Base-by-base conservation (phyloP, 176 grass and related monocot genomes). In the Oryza meyeriana region DNA sequence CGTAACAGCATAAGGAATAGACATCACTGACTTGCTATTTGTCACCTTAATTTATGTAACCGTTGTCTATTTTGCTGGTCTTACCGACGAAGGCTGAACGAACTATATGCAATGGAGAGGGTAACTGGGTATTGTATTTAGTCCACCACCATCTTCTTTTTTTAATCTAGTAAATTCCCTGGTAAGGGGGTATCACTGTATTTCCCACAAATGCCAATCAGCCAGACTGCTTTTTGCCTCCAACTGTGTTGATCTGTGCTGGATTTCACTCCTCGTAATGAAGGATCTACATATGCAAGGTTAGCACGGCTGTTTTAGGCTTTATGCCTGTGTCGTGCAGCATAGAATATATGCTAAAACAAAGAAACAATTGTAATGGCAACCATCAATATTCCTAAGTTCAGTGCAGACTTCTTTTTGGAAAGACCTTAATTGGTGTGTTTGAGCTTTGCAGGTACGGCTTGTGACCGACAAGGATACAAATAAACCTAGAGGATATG, bases 291-390 rank as follows among this genome's bases (percentile, higher is more conserved):
- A 81, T 79, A 71, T 90, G 61, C 64, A 94, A 97, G 94, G 94
- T 92, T 94, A 97, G 94, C 94, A 92, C 92, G 91, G 88, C 94
- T 94, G 87, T 91, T 97, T 88, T 92, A 92, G 94, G 92, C 92
- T 77, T 91, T 45, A 76, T 92, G 94, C 90, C 92, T 90, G 79
- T 94, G 94, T 94, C 94, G 92, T 97, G 94, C 94, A 88, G 81
- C 85, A 72, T 84, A 92, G 41, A 80, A 90, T 90, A 86, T 85
- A 86, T 85, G n/a, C 47, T 64, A 87, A 69, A 78, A 81, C 68
- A 31, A 83, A 67, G 47, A 83, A 85, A 74, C 58, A 81, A 70
- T 42, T 64, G 26, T 8, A 84, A 82, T 14, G 26, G 63, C 7
- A 83, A 69, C 22, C 38, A 74, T 6, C 39, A 66, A 35, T 42